Conservation (phyloP, 257 asterid genomes). For the Hygrophila difformis region DNA sequence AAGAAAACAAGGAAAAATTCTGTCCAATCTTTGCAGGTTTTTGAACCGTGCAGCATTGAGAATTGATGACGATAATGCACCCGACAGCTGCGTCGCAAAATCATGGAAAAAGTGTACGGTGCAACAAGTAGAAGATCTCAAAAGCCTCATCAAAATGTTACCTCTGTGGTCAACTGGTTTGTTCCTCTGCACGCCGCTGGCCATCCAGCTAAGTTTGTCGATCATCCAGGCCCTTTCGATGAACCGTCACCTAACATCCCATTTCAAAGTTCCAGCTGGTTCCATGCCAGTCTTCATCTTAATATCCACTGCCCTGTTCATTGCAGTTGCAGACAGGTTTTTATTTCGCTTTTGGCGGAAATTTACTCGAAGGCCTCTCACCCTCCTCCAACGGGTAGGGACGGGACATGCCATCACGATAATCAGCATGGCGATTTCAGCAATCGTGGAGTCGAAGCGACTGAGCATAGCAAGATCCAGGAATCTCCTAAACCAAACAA, state of each 20-base stretch:
- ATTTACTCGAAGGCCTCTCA: slow-evolving; percentile 24
- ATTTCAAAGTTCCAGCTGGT: slow-evolving; percentile 56
- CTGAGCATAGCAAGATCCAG: slow-evolving; percentile 17
- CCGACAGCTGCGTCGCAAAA: slow-evolving; percentile 21
- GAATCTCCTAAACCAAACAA: slow-evolving; percentile 1
- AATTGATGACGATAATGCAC: slow-evolving; percentile 23
- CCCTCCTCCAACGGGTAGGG: slow-evolving; percentile 56
- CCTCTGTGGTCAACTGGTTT: slow-evolving; percentile 70
- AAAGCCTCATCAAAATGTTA: slow-evolving; percentile 41
- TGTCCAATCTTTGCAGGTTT: slow-evolving; percentile 27
- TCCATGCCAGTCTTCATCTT: slow-evolving; percentile 48
- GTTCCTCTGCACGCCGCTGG: slow-evolving; percentile 50
- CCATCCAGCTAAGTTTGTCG: slow-evolving; percentile 43
- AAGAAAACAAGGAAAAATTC: too few relatives aligned
- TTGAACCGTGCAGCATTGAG: slow-evolving; percentile 54
- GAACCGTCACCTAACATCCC: slow-evolving; percentile 46
- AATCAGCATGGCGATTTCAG: slow-evolving; percentile 45
- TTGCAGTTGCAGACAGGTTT: slow-evolving; percentile 41
- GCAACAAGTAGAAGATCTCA: slow-evolving; percentile 56
- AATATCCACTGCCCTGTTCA: slow-evolving; percentile 35
- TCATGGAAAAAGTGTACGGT: slow-evolving; percentile 46
- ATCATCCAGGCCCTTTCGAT: slow-evolving; percentile 59
- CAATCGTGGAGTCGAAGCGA: slow-evolving; percentile 47
- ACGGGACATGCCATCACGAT: slow-evolving; percentile 37
- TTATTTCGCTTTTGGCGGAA: slow-evolving; percentile 40